Evolutionary conservation across 163 green algal genomes (phyloP).

Genomic region (Smithsoniella earleae): DNA sequence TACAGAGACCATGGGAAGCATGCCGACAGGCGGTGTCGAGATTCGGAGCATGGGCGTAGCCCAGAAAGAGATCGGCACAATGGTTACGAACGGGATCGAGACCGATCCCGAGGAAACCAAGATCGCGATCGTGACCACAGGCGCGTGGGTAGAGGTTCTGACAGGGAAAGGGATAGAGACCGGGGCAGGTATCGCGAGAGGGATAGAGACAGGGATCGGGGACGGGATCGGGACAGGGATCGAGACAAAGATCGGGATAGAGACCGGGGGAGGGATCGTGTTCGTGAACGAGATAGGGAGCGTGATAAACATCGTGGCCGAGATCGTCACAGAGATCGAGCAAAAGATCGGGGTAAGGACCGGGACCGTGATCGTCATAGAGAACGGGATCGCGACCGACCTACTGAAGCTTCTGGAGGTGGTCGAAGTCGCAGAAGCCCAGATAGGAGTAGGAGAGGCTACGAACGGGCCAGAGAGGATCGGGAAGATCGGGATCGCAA

Average conservation of each 20-base stretch:
- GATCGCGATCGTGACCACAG: neutral
- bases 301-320: neutral
- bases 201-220: neutral
- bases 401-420: neutral
- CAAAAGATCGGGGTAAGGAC: neutral
- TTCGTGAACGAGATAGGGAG: neutral
- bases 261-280: neutral
- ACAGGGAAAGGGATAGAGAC: neutral
- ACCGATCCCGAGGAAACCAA: neutral
- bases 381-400: neutral
- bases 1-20: neutral
- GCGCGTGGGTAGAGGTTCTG: neutral
- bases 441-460: neutral
- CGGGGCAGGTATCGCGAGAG: neutral
- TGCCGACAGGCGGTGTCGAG: neutral
- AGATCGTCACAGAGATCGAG: neutral
- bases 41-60: neutral
- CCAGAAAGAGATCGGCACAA: neutral
- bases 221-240: neutral
- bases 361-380: neutral
- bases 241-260: neutral
- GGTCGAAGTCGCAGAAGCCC: neutral
- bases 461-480: neutral
- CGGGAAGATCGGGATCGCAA: neutral
- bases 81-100: neutral